Base-by-base conservation (phyloP, 306 rosid genomes). In the Prunus davidiana region DNA sequence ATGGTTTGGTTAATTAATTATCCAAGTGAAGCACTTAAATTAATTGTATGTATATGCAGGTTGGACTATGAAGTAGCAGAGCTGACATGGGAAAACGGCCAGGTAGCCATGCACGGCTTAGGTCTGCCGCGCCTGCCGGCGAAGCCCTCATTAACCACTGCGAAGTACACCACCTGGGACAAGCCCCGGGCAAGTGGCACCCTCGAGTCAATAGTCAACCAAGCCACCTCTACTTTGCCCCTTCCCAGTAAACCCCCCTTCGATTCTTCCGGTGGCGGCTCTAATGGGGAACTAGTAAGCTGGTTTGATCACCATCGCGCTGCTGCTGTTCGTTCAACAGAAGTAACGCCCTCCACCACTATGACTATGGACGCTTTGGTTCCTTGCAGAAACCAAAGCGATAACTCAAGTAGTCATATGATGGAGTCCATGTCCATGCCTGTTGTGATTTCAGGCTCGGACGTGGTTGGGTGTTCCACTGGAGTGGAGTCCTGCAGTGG, bases 1-100 rank as follows among this genome's bases (percentile, higher is more conserved):
- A 38, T 7, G 43, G 43, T 38, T 38, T 7, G 43, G 43, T 38
- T 38, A 38, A 38, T 38, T 38, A 7, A 38, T 38, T 38, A 38
- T 7, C 43, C 43, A 47, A 47, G 52, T 11, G 14, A 47, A 47
- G 51, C 51, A 47, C 15, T 51, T 15, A 15, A 61, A 3, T 28
- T 30, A 62, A 0, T 27, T 27, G 8, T 62, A 18, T 34, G 8
- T 32, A 14, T 62, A 4, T 79, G 60, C 89, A 95, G 97, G 96
- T 68, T 83, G 25, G 90, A 87, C 78, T 95, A 88, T 74, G 96
- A 92, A 72, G 88, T 92, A 13, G 91, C 99, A 1, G 99, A 95
- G 67, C 88, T 95, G 12, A 95, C 93, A 75, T 95, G 99, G 99
- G 88, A 89, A 79, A 95, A 95, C 46, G 99, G 99, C 8, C 97